Conservation (phyloP, 2,329 filamentous ascomycete species). For the Ophiosphaerella korrae region DNA sequence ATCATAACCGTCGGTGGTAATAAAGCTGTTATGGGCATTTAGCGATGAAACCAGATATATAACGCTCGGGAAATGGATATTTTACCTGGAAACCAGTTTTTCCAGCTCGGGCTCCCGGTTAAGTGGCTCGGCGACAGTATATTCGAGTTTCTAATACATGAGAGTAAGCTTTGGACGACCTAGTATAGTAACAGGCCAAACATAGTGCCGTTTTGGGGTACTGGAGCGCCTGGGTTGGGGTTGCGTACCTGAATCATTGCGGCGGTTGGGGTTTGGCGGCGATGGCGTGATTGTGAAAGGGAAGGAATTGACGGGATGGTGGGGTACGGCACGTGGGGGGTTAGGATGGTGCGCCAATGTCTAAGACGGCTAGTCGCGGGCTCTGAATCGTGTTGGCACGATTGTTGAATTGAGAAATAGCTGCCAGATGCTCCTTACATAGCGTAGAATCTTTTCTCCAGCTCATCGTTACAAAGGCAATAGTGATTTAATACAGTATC, state of each 20-base stretch:
- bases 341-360: too few relatives aligned
- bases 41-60: background rate
- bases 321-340: too few relatives aligned
- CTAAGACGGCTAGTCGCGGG: too few relatives aligned
- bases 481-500: too few relatives aligned
- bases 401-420: too few relatives aligned
- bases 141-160: constrained; percentile 43
- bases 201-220: constrained; percentile 24
- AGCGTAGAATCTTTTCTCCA: too few relatives aligned
- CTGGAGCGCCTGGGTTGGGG: constrained; percentile 9
- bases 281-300: constrained; percentile 34
- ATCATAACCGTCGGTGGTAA: constrained; percentile 59
- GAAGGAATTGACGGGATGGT: constrained; percentile 20
- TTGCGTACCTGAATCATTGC: constrained; percentile 34
- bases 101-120: constrained; percentile 55
- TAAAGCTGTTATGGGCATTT: constrained; percentile 47
- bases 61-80: background rate
- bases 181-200: background rate
- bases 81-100: constrained; percentile 52
- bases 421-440: too few relatives aligned
- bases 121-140: constrained; percentile 53
- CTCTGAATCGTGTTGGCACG: too few relatives aligned
- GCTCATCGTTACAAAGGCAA: too few relatives aligned
- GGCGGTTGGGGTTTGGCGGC: constrained; percentile 28
- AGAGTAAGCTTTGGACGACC: constrained; percentile 1